A percentile compares a stretch with the other conserved stretches of the same genome.
Conservation (phyloP, 176 grass and related monocot species). For the Pharus latifolius region DNA sequence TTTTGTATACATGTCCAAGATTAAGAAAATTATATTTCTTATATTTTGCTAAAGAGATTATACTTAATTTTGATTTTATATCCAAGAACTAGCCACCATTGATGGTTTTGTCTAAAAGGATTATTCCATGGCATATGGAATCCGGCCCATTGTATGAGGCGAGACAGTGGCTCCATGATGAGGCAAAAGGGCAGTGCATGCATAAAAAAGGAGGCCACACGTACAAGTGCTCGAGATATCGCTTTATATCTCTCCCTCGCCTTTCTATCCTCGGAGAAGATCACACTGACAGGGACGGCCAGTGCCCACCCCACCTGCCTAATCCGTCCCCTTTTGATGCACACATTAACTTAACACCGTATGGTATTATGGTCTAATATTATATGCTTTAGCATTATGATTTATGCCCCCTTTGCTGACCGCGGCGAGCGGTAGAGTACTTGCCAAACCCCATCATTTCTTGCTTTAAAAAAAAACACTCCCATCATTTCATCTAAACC, state of each 20-base stretch:
- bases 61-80: too few relatives aligned
- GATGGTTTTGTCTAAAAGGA: too few relatives aligned
- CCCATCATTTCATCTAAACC: not conserved
- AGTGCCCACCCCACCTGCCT: not conserved
- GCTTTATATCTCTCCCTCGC: not conserved
- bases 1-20: too few relatives aligned
- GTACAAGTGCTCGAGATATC: not conserved
- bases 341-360: too few relatives aligned
- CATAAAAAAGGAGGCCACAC: not conserved
- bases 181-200: not conserved
- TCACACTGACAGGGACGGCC: not conserved
- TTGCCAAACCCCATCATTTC: not conserved
- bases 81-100: too few relatives aligned
- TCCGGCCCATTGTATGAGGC: not conserved
- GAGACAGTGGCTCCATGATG: constrained; percentile 5
- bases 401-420: too few relatives aligned
- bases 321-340: not conserved
- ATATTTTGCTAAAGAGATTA: too few relatives aligned
- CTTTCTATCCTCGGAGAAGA: not conserved
- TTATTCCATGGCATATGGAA: too few relatives aligned
- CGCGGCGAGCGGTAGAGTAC: not conserved
- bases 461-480: too few relatives aligned
- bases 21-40: too few relatives aligned
- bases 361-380: too few relatives aligned
- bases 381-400: not conserved